Evolutionary conservation across 257 asterid species (phyloP), one percentile per base, ranked within the genome.

Genomic region (Coffea canephora): DNA sequence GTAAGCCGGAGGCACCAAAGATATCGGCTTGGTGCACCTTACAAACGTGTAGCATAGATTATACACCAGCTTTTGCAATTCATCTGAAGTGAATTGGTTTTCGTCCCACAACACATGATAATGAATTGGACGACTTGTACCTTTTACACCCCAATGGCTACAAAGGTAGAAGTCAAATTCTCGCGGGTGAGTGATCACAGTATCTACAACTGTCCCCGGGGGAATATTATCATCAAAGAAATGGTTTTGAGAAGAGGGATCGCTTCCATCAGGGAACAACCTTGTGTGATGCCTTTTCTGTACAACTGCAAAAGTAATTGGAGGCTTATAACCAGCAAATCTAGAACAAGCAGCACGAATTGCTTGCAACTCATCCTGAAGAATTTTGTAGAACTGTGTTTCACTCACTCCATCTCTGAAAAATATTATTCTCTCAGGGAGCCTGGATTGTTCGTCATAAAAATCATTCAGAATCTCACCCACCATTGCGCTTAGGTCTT

Each of bases 321-420:
- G 96, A 41, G 99, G 99, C n/a, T 82, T 80, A 69, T 96, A 96
- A 62, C 83, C 89, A 0, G 90, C 91, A 55, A 91, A 90, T 77
- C 83, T 86, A 0, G 90, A 85, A 73, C 97, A 96, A 3, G 95
- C 96, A 8, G 19, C 41, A 0, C 90, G 94, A 34, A 96, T 88
- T 0, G 93, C 89, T 45, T 87, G 86, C 19, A 91, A 86, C 70
- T 96, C 99, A 25, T 89, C 90, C 3, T 83, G 80, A 15, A 94
- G 85, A 4, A 96, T 96, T 82, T 92, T 91, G 19, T 87, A 59
- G 87, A 96, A 96, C 75, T 94, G 98, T 0, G 98, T 94, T 77
- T 96, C 98, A 57, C 99, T 96, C 1, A 96, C 98, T 4, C 99
- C 99, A 36, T 96, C 99, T n/a, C 98, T 84, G 83, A 96, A 96